These are phyloP conservation scores for Xylariaceae sp. DNA, from an alignment of 2,329 filamentous ascomycete genomes.

Conservation along the genomic window DNA sequence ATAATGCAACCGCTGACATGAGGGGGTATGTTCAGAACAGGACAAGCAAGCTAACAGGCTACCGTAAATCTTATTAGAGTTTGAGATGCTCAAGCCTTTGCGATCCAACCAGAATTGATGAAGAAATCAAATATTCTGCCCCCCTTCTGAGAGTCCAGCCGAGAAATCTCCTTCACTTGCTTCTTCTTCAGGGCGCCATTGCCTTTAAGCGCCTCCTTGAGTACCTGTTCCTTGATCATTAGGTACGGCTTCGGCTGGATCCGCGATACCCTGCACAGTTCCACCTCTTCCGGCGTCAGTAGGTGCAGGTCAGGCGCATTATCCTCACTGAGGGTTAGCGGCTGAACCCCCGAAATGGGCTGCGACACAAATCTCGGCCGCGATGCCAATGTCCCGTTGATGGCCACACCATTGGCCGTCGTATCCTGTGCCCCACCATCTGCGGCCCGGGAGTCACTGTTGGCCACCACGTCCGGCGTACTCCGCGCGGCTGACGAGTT, in stretches of 20 bases:
- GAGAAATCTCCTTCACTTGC: conserved; percentile 78
- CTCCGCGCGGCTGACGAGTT: conserved; percentile 20
- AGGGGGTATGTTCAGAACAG: no score
- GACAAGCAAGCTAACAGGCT: no score
- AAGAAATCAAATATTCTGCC: conserved; percentile 91
- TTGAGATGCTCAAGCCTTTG: conserved; percentile 66
- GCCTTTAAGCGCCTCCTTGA: conserved; percentile 84
- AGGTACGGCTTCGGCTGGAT: conserved; percentile 92
- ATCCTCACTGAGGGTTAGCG: conserved; percentile 66
- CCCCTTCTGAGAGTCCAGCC: conserved; percentile 79
- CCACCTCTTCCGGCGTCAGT: conserved; percentile 74
- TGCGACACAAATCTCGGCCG: conserved; percentile 50
- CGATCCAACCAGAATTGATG: conserved; percentile 86
- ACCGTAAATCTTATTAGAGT: no score
- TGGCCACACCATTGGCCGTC: conserved; percentile 17
- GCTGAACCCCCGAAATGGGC: conserved; percentile 55
- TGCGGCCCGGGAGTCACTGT: conserved; percentile 49
- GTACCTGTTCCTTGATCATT: conserved; percentile 87
- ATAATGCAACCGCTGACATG: no score
- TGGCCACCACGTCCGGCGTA: conserved; percentile 30
- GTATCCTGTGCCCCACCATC: conserved; percentile 43
- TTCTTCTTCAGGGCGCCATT: conserved; percentile 92
- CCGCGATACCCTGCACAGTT: conserved; percentile 77
- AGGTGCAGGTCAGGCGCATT: conserved; percentile 79
- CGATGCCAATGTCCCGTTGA: conserved; percentile 42